A percentile compares a stretch with the other conserved stretches of the same genome.
Evolutionary conservation across 306 rosid genomes (phyloP).

Genomic region (Betula pendula): DNA sequence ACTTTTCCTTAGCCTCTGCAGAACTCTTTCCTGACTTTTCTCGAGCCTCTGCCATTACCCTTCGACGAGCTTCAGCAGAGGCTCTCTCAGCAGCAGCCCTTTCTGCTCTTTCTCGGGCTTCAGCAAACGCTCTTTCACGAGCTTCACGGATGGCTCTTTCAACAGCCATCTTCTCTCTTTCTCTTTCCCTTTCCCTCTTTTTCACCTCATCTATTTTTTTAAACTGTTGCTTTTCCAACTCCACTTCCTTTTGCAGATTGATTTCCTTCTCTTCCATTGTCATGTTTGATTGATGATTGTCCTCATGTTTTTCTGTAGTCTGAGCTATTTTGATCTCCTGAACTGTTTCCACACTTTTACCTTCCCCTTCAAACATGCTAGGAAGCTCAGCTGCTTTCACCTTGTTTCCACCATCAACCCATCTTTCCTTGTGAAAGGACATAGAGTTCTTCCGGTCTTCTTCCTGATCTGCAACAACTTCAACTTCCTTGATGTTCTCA

Average conservation of each 20-base stretch:
- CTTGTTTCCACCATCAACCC: constrained; percentile 5
- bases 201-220: constrained; percentile 62
- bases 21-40: constrained; percentile 59
- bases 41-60: constrained; percentile 54
- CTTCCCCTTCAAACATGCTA: constrained; percentile 37
- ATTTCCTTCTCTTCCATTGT: constrained; percentile 43
- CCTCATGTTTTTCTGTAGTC: constrained; percentile 25
- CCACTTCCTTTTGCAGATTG: constrained; percentile 37
- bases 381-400: constrained; percentile 43
- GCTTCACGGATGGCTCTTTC: constrained; percentile 90
- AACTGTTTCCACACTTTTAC: constrained; percentile 27
- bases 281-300: constrained; percentile 33
- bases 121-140: constrained; percentile 93
- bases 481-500: constrained; percentile 36
- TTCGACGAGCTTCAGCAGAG: constrained; percentile 68
- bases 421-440: constrained; percentile 32
- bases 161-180: constrained; percentile 72
- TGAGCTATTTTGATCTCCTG: constrained; percentile 34
- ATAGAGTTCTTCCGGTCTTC: constrained; percentile 22
- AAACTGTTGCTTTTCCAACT: constrained; percentile 48
- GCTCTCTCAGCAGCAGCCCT: constrained; percentile 69
- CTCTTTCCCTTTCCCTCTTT: constrained; percentile 66
- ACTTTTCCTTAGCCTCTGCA: constrained; percentile 52
- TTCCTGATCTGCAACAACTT: constrained; percentile 37
- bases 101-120: constrained; percentile 79